These are phyloP conservation scores for Cucurbitaria berberidis DNA, from an alignment of 2,329 filamentous ascomycete species.

Conservation along the genomic window DNA sequence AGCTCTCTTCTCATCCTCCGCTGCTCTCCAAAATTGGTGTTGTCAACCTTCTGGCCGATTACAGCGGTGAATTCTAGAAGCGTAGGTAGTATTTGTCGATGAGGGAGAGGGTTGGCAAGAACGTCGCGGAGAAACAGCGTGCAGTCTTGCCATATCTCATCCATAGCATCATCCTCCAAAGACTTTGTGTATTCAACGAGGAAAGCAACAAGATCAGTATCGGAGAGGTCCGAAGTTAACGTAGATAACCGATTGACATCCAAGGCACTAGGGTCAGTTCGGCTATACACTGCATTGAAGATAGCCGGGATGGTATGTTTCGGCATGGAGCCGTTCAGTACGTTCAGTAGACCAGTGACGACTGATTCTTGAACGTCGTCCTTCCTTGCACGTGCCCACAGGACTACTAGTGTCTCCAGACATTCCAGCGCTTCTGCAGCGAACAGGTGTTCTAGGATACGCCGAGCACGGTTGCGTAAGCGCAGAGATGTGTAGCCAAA, in stretches of 20 bases:
- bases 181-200: constrained; percentile 88
- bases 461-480: constrained; percentile 86
- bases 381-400: constrained; percentile 70
- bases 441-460: constrained; percentile 91
- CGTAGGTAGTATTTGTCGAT: constrained; percentile 85
- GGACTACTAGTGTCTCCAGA: constrained; percentile 84
- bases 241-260: constrained; percentile 84
- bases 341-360: constrained; percentile 86
- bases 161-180: constrained; percentile 94
- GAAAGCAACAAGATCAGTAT: constrained; percentile 85
- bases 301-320: constrained; percentile 91
- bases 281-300: constrained; percentile 94
- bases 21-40: constrained; percentile 96
- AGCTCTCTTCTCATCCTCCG: constrained; percentile 88
- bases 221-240: constrained; percentile 81
- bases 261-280: constrained; percentile 82
- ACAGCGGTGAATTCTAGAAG: constrained; percentile 89
- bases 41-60: constrained; percentile 92
- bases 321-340: constrained; percentile 87
- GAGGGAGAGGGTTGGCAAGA: constrained; percentile 90
- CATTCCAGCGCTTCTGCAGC: constrained; percentile 91
- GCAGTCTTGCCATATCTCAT: constrained; percentile 97
- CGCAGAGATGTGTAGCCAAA: constrained; percentile 90
- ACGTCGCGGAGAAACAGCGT: constrained; percentile 89
- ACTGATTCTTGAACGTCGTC: constrained; percentile 63